phyloP scores from a whole-genome alignment of 306 rosid species.

The Citrullus mucosospermus region DNA sequence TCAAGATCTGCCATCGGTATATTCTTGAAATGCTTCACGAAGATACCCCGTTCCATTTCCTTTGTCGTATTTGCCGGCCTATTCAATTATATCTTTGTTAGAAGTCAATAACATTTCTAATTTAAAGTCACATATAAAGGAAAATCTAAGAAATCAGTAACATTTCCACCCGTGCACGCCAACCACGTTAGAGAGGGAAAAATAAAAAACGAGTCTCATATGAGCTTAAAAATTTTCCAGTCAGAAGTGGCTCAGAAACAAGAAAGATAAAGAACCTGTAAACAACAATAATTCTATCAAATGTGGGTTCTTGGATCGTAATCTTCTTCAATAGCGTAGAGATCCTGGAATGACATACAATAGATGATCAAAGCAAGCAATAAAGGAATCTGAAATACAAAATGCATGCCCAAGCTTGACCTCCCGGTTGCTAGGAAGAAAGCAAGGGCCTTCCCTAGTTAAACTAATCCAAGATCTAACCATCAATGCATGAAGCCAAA shows the following conservation, averaged over 20 bases:
- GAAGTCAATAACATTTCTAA: not conserved
- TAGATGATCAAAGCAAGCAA: constrained; percentile 15
- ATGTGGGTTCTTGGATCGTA: constrained; percentile 89
- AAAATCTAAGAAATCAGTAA: not conserved
- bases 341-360: constrained; percentile 28
- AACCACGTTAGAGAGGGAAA: not conserved
- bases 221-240: not conserved
- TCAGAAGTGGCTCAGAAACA: not conserved
- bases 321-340: constrained; percentile 43
- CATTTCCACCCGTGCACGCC: not conserved
- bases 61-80: constrained; percentile 37
- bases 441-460: not conserved
- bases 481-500: not conserved
- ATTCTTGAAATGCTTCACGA: constrained; percentile 65
- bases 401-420: not conserved
- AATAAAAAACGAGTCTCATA: not conserved
- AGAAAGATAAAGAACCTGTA: constrained; percentile 45
- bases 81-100: constrained; percentile 11
- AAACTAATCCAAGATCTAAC: not conserved
- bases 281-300: constrained; percentile 85
- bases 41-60: constrained; percentile 49
- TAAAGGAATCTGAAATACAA: not conserved
- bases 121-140: not conserved
- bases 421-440: not conserved
- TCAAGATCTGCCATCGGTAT: constrained; percentile 97